Evolutionary conservation across 805 yeast species (phyloP).

Genomic region (Metschnikowia proteae): DNA sequence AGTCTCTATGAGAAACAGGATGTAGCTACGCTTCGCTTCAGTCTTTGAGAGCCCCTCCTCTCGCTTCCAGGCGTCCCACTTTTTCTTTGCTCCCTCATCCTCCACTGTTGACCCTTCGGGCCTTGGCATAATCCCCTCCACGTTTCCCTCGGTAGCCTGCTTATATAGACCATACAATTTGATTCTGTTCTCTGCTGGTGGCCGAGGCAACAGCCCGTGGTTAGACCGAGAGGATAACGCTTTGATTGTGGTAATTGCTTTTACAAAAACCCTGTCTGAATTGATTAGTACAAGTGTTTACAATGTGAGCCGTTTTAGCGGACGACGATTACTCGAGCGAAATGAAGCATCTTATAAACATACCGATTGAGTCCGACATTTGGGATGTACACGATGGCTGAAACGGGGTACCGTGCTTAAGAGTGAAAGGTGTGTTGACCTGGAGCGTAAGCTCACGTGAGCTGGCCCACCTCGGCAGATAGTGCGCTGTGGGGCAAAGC

Average conservation of each 20-base stretch:
- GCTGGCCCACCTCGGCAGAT: slow-evolving; percentile 4
- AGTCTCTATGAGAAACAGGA: slow-evolving; percentile 64
- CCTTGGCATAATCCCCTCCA: slow-evolving; percentile 60
- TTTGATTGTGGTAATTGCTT: slow-evolving; percentile 76
- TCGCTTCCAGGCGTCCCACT: slow-evolving; percentile 84
- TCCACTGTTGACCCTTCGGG: slow-evolving; percentile 60
- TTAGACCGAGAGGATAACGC: slow-evolving; percentile 64
- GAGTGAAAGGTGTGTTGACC: background rate
- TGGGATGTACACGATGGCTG: background rate
- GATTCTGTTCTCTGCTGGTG: slow-evolving; percentile 67
- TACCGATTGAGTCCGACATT: slow-evolving; percentile 52
- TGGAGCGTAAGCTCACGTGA: background rate
- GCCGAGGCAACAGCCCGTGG: slow-evolving; percentile 64
- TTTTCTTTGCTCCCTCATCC: slow-evolving; percentile 63
- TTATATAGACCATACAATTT: slow-evolving; percentile 77
- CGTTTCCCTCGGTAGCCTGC: slow-evolving; percentile 88
- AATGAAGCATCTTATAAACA: slow-evolving; percentile 8
- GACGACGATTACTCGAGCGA: background rate
- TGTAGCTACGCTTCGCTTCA: slow-evolving; percentile 72
- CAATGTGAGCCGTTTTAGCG: background rate
- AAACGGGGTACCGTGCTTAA: background rate
- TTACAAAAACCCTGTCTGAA: slow-evolving; percentile 71
- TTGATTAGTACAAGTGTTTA: slow-evolving; percentile 17
- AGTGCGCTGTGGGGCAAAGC: slow-evolving; percentile 5
- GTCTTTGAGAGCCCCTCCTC: slow-evolving; percentile 65